Base-by-base conservation (phyloP, 176 grass and related monocot genomes). In the Zoysia japonica region DNA sequence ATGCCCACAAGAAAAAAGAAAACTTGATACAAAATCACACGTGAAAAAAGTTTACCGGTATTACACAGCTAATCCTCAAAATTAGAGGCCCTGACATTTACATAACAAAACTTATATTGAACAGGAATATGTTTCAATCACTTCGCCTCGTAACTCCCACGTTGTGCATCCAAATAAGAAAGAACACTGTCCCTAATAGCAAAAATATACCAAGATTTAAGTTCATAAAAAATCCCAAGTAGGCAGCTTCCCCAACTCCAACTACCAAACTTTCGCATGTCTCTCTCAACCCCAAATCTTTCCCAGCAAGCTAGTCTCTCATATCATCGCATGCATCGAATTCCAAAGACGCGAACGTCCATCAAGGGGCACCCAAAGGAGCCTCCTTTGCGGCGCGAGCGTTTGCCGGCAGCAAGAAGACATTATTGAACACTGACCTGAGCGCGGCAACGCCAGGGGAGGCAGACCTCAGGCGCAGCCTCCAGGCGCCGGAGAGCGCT, bases 381-480 rank as follows among this genome's bases (percentile, higher is more conserved):
- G 16, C 55, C 40, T 35, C 50, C 49, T 79, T 56, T 47, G 44
- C 49, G 59, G 28, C 13, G 5, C 49, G 61, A 68, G 17, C 65
- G 28, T 36, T 13, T 16, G 0, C 36, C 36, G 38, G 38, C 64
- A 44, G 51, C 70, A 16, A 57, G 79, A 3, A 69, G 36, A 1
- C 57, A 76, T n/a, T 89, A 61, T 20, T 61, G 17, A 57, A 6
- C 5, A 2, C 44, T 45, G 70, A 88, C 87, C 87, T 85, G 72
- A 89, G 82, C 42, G 78, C 67, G 60, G 49, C 67, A 72, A 19
- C 49, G 65, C 67, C 61, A 17, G 59, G 77, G 57, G 49, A 71
- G 19, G 50, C 37, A 43, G 60, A 45, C 87, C 60, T 85, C 59
- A 89, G 83, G 65, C 71, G 82, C 67, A 81, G 51, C 49, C 45